Evolutionary conservation across 78 protist genomes (phyloP).

Genomic region (Diacronema lutheri): DNA sequence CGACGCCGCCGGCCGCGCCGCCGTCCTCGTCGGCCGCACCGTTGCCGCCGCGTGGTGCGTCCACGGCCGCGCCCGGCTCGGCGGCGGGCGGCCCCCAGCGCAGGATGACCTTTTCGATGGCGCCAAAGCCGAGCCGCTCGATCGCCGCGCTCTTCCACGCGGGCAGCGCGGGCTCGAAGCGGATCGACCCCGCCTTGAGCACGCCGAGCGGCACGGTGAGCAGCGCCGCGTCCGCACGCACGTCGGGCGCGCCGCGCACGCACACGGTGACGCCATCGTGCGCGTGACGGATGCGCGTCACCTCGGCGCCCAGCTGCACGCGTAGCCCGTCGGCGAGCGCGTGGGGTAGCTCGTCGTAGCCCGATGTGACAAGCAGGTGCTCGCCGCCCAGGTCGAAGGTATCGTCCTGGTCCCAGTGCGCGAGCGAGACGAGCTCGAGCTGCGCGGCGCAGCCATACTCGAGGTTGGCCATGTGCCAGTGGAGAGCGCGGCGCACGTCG

Average conservation of each 20-base stretch:
- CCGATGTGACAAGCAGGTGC: not conserved
- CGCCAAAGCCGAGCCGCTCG: constrained; percentile 46
- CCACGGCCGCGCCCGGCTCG: no score
- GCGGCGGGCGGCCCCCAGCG: no score
- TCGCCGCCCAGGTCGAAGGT: not conserved
- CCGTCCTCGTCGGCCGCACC: no score
- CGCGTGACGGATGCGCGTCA: not conserved
- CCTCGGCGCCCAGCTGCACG: not conserved
- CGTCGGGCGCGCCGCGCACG: no score
- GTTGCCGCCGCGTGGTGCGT: no score
- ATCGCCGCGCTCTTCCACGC: constrained; percentile 40
- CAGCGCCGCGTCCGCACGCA: constrained; percentile 12
- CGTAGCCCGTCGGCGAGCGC: not conserved
- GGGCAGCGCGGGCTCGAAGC: constrained; percentile 36
- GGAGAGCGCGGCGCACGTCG: not conserved
- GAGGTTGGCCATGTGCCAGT: constrained; percentile 52
- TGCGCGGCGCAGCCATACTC: constrained; percentile 38
- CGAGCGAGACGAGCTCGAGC: constrained; percentile 19
- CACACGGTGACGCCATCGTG: not conserved
- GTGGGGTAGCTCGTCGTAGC: not conserved
- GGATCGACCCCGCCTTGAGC: not conserved
- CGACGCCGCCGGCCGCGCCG: no score
- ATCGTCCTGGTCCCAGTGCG: constrained; percentile 45
- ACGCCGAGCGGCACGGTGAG: constrained; percentile 46
- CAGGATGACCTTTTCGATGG: constrained; percentile 40